Evolutionary conservation across 805 yeast species (phyloP), one percentile per base, ranked within the genome.

Genomic region (Komagataella ulmi): DNA sequence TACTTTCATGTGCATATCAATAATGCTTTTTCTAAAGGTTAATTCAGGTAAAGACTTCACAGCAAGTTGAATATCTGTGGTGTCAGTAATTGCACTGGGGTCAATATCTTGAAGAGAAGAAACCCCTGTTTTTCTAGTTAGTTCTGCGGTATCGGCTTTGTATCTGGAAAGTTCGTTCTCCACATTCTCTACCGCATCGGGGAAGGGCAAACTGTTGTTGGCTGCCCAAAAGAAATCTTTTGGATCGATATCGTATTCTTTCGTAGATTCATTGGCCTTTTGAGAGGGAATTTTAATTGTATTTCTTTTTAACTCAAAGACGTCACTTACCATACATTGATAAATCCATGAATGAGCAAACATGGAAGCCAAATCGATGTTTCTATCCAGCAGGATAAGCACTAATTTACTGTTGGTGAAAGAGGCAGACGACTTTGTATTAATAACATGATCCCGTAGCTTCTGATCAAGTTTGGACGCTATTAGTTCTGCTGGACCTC

Each of bases 101-200:
- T 86, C 86, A 47, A 90, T 74, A 55, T 89, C 97, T 57, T 79
- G 80, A 47, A 90, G 68, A 21, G 88, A 81, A 7, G 83, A 73
- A 45, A 86, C 87, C 18, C 79, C 81, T 1, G 96, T 84, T 56
- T 77, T 81, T 49, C 77, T 76, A 1, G 97, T 88, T 50, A 95
- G 74, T 54, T 85, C 95, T 55, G 83, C 84, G 1, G 97, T 96
- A 59, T 88, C 97, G 53, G 78, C 77, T 57, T 90, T 91, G 68
- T 93, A 93, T 51, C 75, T 73, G 54, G 83, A 80, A 54, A 90
- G 73, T 54, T 88, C 97, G 24, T 75, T 68, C 61, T 93, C 98
- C 18, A 95, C 95, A 66, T 88, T 88, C 65, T 93, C 99, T 40
- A 95, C 99, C n/a, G 95, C 98, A 63, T 91, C 97, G 1, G 99